Conservation (phyloP, 2,329 filamentous ascomycete species). For the Akanthomyces lecanii region DNA sequence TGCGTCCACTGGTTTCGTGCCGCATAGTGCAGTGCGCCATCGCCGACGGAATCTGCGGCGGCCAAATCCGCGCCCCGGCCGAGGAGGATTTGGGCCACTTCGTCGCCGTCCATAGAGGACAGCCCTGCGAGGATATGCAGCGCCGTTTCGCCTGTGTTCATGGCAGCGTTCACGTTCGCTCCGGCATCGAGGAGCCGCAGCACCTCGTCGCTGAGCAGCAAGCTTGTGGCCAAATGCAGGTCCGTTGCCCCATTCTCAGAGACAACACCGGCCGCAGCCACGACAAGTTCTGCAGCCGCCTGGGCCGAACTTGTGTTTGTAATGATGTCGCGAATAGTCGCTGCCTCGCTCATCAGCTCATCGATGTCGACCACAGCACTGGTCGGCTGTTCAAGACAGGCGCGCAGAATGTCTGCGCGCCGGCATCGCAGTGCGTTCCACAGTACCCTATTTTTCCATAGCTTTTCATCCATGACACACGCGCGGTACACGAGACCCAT, state of each 20-base stretch:
- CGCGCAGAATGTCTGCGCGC: neutral
- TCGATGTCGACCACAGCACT: neutral
- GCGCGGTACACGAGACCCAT: neutral
- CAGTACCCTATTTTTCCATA: neutral
- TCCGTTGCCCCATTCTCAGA: neutral
- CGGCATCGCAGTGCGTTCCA: neutral
- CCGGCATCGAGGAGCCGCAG: neutral
- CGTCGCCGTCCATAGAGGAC: neutral
- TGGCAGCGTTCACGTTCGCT: neutral
- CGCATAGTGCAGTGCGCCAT: neutral
- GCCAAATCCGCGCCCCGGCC: neutral
- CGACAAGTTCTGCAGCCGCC: neutral
- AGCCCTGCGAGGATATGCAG: neutral
- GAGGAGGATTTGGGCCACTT: neutral
- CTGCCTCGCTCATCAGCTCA: neutral
- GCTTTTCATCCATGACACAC: neutral
- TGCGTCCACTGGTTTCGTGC: neutral
- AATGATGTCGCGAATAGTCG: too few species aligned
- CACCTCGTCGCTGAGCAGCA: neutral
- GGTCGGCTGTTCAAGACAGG: neutral
- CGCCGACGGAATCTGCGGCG: neutral
- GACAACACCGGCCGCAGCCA: neutral
- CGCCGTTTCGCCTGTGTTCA: neutral
- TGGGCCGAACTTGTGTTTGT: too few species aligned
- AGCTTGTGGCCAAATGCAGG: neutral